Base-by-base conservation (phyloP, 2,329 filamentous ascomycete species). In the Aspergillus sp. region DNA sequence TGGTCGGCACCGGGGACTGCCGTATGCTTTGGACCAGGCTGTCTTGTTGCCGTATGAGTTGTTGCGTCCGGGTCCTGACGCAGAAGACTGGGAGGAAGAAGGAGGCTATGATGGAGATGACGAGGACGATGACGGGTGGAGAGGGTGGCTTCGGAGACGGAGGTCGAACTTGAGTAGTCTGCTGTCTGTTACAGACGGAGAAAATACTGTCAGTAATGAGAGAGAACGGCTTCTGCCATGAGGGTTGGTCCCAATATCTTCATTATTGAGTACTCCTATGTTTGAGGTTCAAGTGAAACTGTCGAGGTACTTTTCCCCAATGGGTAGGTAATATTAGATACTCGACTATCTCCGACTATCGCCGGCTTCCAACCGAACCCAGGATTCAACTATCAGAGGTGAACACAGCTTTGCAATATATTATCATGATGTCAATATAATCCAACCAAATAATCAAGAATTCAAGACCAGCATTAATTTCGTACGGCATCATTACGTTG, bases 11-110 rank as follows among this genome's bases (percentile, higher is more conserved):
- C 77, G 80, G 64, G 79, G 80, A 29, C 62, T 82, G 3, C 80
- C 80, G 0, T 81, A 83, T 56, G 65, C 88, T 64, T 63, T 84
- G 9, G 83, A 86, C 55, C 77, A 81, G 48, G 83, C 83, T 27
- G 82, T 86, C 50, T 62, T 85, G 2, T 69, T 85, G 4, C 81
- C 82, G 0, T 78, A 73, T 30, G 81, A 84, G 51, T 36, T 19
- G 19, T 19, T 41, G 28, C 43, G 41, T 19, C 41, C 43, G 32
- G 5, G 26, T 5, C 27, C 12, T 10, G 12, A 19, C 7, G 10
- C 4, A 2, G 28, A 28, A 26, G 19, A 28, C 5, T 7, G 27
- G 1, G 36, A 39, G 6, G n/a, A 28, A 4, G 36, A 39, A 4
- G n/a, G 9, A 4, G 36, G 19, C 4, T 32, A 10, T n/a, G 5